Base-by-base conservation (phyloP, 768 basidiomycete genomes). In the Lentinula sp. region DNA sequence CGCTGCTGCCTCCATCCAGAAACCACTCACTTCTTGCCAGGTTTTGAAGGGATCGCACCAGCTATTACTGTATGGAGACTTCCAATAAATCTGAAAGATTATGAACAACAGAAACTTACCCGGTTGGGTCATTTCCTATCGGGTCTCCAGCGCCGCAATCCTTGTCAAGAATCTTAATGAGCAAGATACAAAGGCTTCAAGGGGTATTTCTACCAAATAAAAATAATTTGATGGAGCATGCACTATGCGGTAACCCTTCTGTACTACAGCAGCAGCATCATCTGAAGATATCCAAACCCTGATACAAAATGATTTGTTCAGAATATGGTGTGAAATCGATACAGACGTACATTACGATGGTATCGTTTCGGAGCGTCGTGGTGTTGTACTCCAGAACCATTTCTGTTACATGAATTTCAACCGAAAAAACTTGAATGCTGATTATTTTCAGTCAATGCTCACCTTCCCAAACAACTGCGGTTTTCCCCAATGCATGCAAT, bases 391-490 rank as follows among this genome's bases (percentile, higher is more conserved):
- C 35, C n/a, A 76, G 59, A 9, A 77, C 72, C 80, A 84, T 81
- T 62, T 85, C 85, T 73, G 77, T 35, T 20, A 4, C 36, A 20
- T 6, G 5, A 8, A 6, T 50, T 9, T 59, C 6, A 10, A 15
- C 13, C 50, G 41, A 20, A 20, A 20, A 20, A 37, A 32, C 23
- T 28, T 28, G 28, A 28, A 28, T 3, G 28, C 4, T 28, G 28
- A 32, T 32, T 37, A 32, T 42, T 51, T 6, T 20, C 32, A 51
- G 33, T 57, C 23, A 23, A 4, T 43, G 65, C 72, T 7, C 28
- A 84, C 85, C 85, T 76, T 94, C 86, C 88, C 91, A 93, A 6
- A 94, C 90, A 36, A 93, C 85, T 1, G 91, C 86, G 0, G 82
- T 88, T 73, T 93, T 94, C 0, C 85, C 86, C 1, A 79, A 66